Evolutionary conservation across 2,329 filamentous ascomycete genomes (phyloP), one percentile per base, ranked within the genome.

Genomic region (Cladobotryum mycophilum): DNA sequence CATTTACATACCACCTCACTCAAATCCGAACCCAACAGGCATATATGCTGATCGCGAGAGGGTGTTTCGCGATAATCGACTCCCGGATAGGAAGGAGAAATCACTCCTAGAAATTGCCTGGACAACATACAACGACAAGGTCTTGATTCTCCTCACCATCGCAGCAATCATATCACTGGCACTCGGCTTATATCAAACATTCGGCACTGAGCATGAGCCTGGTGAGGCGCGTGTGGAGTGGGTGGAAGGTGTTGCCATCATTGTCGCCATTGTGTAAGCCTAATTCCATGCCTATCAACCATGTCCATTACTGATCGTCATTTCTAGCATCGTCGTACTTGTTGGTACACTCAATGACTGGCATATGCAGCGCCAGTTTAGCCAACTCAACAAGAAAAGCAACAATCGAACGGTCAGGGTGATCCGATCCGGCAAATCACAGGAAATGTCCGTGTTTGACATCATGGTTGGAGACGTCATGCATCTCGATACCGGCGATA

Each of bases 61-160:
- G 33, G 79, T 89, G 30, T 90, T 80, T 63, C 76, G 75, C 58
- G 84, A 89, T 65, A 91, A 91, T 62, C 74, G 80, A 36, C 70
- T 91, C 36, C 87, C 86, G 0, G 83, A 81, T 59, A 84, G 85
- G 66, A 88, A 89, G 69, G 78, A 83, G 36, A 89, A 89, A 70
- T 84, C 73, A 55, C 75, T 90, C 36, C 71, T 87, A 41, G 73
- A 87, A 62, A 73, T 90, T 40, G 86, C 88, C 66, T 90, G 86
- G 86, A 86, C 89, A 59, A 88, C 87, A 0, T 88, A 89, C 64
- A 47, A 53, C 20, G 52, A 56, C 38, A 54, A 46, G 37, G 81
- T 88, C 7, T 74, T 88, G 22, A 82, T 87, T 33, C 68, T 88
- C 12, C 70, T 87, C 38, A 85, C 81, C 3, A 72, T 81, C 18